Evolutionary conservation across 2,329 filamentous ascomycete genomes (phyloP), one percentile per base, ranked within the genome.

Genomic region (Cercospora sp.): DNA sequence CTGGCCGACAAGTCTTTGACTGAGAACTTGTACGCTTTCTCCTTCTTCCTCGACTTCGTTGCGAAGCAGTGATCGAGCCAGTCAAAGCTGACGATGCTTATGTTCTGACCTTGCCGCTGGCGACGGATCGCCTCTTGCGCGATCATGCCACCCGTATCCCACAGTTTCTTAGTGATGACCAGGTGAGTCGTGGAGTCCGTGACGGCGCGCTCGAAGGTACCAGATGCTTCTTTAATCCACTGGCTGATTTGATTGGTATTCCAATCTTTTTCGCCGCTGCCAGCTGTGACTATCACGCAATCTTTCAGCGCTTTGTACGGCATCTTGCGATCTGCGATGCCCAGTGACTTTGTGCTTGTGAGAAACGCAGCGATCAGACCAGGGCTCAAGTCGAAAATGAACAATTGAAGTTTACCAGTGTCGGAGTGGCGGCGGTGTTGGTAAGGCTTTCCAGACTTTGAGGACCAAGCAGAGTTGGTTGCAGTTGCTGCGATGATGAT

Each of bases 191-290:
- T 87, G 0, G 81, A 74, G 5, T 71, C 68, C 28, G 82, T 82
- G 28, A 93, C 79, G 0, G 82, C 80, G 18, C 92, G 78, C 0
- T 83, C 79, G 1, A 81, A 77, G 0, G 66, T 78, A 1, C 91
- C 93, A 6, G 87, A 88, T 67, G 90, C 87, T 3, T 82, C 76
- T 3, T 81, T 81, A 9, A 92, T 84, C 91, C 92, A 97, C 45
- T 82, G 81, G 40, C 83, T 83, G 40, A 95, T 40, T 5, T 73
- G 66, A 1, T 71, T 40, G 12, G 51, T 66, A 34, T 61, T 71
- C 72, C 71, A 75, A 28, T 71, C 67, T 6, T 63, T 58, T 16
- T 70, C 61, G 55, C 67, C 49, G 8, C 53, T 59, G 45, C 66
- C 70, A 34, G 66, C 40, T 2, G 66, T 61, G 16, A 71, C 71